These are phyloP conservation scores for Pinus albicaulis DNA, from an alignment of 75 land plant genomes.

Conservation along the genomic window DNA sequence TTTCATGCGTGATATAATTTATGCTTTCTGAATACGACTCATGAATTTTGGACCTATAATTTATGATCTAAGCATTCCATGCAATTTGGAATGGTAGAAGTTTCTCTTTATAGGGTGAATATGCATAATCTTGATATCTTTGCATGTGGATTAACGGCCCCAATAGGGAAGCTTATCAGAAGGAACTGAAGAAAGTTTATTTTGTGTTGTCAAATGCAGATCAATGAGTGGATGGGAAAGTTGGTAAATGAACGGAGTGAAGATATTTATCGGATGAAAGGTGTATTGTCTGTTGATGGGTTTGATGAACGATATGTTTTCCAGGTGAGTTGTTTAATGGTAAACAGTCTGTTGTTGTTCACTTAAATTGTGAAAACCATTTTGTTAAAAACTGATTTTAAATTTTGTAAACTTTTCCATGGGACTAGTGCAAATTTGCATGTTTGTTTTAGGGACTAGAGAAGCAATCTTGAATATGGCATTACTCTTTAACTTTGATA, in stretches of 20 bases:
- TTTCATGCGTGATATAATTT: too few species aligned
- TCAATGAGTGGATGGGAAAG: slow-evolving; percentile 84
- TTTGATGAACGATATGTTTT: slow-evolving; percentile 76
- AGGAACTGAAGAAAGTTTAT: too few species aligned
- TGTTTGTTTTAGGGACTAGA: not conserved
- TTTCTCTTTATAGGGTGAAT: too few species aligned
- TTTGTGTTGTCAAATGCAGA: slow-evolving; percentile 29
- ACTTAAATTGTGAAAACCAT: not conserved
- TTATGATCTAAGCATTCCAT: too few species aligned
- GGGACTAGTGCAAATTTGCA: not conserved
- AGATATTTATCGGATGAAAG: slow-evolving; percentile 91
- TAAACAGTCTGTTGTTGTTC: not conserved
- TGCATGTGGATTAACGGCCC: too few species aligned
- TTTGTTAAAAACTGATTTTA: not conserved
- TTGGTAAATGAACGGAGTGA: slow-evolving; percentile 79
- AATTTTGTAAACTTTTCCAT: not conserved
- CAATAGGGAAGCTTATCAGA: too few species aligned
- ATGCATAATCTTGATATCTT: too few species aligned
- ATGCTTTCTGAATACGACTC: too few species aligned
- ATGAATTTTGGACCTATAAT: too few species aligned
- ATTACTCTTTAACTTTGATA: not conserved
- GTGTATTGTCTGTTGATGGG: slow-evolving; percentile 66
- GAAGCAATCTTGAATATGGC: not conserved
- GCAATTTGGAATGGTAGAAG: too few species aligned
- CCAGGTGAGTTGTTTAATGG: slow-evolving; percentile 48